A percentile compares a stretch with the other conserved stretches of the same genome.
Conservation (phyloP, 805 yeast genomes). For the Metschnikowia reukaufii region DNA sequence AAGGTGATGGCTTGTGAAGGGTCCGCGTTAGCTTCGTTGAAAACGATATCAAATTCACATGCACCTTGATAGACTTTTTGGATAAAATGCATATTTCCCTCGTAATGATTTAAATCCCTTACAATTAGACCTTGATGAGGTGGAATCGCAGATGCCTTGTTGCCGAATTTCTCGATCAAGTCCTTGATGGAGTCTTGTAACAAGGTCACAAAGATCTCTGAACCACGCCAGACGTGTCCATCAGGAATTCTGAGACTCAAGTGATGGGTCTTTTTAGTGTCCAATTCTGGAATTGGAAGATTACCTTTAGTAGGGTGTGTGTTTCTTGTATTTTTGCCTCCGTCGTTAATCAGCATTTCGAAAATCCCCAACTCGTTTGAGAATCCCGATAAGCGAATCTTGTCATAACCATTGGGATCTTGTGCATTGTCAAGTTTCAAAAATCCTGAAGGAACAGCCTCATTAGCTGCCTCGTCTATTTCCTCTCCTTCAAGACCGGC, state of each 20-base stretch:
- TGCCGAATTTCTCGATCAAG: constrained; percentile 31
- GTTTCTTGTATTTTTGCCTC: constrained; percentile 41
- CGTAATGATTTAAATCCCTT: constrained; percentile 57
- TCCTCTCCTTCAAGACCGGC: constrained; percentile 59
- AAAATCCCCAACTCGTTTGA: constrained; percentile 71
- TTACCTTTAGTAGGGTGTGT: constrained; percentile 37
- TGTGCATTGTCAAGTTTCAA: constrained; percentile 27
- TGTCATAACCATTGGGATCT: constrained; percentile 36
- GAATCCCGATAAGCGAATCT: constrained; percentile 41
- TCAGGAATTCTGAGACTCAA: constrained; percentile 68
- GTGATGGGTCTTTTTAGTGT: constrained; percentile 65
- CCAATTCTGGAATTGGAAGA: constrained; percentile 41
- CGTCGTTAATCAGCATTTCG: constrained; percentile 57
- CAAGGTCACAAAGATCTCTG: constrained; percentile 68
- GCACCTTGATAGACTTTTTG: constrained; percentile 75
- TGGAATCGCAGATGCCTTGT: constrained; percentile 32
- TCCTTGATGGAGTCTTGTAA: constrained; percentile 66
- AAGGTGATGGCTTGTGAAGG: constrained; percentile 36
- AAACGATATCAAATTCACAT: constrained; percentile 73
- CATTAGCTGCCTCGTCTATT: constrained; percentile 22
- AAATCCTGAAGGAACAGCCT: constrained; percentile 22
- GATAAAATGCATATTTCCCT: constrained; percentile 76
- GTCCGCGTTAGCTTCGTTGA: constrained; percentile 46
- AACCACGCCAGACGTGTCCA: constrained; percentile 73
- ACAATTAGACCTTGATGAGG: constrained; percentile 53